These are phyloP conservation scores for Ustilago loliicola DNA, from an alignment of 1,284 basidiomycete species.

Conservation along the genomic window DNA sequence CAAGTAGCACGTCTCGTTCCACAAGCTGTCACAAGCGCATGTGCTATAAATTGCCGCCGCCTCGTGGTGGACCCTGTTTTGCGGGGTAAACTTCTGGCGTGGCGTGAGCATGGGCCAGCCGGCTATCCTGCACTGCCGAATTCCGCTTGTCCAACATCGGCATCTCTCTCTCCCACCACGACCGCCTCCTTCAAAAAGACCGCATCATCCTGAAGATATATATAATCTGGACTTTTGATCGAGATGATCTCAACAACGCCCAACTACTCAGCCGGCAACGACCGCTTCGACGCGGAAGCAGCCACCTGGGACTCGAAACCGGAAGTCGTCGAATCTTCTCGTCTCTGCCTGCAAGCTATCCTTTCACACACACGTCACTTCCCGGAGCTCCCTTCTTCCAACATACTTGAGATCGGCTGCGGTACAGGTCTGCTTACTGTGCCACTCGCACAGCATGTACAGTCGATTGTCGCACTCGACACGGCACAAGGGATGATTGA, in stretches of 20 bases:
- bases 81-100: slow-evolving; percentile 15
- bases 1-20: too few relatives aligned
- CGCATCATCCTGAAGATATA: background rate
- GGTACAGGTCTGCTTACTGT: slow-evolving; percentile 47
- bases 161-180: background rate
- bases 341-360: slow-evolving; percentile 32
- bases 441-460: slow-evolving; percentile 32
- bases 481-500: slow-evolving; percentile 45
- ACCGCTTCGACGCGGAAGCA: slow-evolving; percentile 47
- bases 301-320: slow-evolving; percentile 47
- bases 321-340: slow-evolving; percentile 41
- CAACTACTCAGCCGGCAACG: slow-evolving; percentile 52
- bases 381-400: slow-evolving; percentile 11
- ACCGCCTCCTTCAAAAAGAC: background rate
- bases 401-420: slow-evolving; percentile 47
- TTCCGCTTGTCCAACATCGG: background rate
- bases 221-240: background rate
- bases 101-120: background rate
- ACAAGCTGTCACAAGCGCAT: too few relatives aligned
- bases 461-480: slow-evolving; percentile 30
- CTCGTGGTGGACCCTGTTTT: slow-evolving; percentile 2
- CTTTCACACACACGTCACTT: slow-evolving; percentile 13
- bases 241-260: slow-evolving; percentile 6
- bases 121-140: background rate
- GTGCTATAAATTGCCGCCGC: too few relatives aligned